These are phyloP conservation scores for Excoecaria agallocha DNA, from an alignment of 345 rosid genomes.

Conservation along the genomic window DNA sequence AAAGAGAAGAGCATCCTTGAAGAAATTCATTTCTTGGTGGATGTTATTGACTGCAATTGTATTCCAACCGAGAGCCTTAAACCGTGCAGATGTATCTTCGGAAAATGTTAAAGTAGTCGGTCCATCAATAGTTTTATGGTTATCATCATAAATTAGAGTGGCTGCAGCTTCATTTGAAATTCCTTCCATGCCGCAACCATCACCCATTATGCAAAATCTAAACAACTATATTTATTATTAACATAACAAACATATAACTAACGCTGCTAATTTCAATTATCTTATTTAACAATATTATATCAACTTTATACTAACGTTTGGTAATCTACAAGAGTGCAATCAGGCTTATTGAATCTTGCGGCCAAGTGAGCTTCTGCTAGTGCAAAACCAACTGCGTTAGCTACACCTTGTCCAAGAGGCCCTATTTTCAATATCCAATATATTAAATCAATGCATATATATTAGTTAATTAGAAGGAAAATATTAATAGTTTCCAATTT, in stretches of 20 bases:
- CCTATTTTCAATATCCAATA: conserved; percentile 17
- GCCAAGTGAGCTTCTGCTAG: conserved; percentile 43
- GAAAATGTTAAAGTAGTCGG: conserved; percentile 30
- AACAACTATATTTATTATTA: not conserved
- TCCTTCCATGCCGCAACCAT: conserved; percentile 53
- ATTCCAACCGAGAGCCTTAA: conserved; percentile 41
- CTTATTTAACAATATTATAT: no score
- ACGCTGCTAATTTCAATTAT: no score
- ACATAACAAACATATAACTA: not conserved
- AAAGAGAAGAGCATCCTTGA: conserved; percentile 18
- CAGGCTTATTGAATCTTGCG: conserved; percentile 41
- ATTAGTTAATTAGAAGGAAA: no score
- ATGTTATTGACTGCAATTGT: conserved; percentile 24
- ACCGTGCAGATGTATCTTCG: conserved; percentile 34
- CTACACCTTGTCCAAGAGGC: conserved; percentile 44
- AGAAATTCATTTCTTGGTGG: conserved; percentile 17
- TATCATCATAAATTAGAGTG: conserved; percentile 37
- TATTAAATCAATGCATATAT: not conserved
- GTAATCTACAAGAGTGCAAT: conserved; percentile 33
- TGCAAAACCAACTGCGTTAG: conserved; percentile 44
- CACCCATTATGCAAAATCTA: conserved; percentile 40
- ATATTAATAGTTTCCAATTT: no score
- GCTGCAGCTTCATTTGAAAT: conserved; percentile 43
- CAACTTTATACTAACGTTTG: conserved; percentile 18
- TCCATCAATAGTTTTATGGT: conserved; percentile 39